A percentile compares a stretch with the other conserved stretches of the same genome.
Conservation (phyloP, 352 stramenopile species). For the Phytophthora pseudosyringae region DNA sequence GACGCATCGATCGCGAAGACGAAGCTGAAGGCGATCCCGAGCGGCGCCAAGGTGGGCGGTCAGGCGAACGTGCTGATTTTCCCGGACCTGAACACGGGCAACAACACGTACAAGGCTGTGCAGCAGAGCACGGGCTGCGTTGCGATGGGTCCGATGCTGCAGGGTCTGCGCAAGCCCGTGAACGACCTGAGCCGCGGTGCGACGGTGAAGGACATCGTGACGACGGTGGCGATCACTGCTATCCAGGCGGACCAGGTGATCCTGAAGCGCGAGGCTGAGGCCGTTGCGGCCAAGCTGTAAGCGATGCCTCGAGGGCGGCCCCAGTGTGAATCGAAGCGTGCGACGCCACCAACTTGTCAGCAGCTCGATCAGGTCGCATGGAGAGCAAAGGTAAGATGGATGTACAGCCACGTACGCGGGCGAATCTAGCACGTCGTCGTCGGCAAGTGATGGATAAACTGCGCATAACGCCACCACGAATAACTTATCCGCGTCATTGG, state of each 20-base stretch:
- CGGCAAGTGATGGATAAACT: conserved; percentile 25
- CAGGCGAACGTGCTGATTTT: conserved; percentile 89
- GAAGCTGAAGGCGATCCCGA: conserved; percentile 78
- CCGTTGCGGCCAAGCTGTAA: conserved; percentile 26
- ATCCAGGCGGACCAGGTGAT: conserved; percentile 85
- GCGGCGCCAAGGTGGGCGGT: conserved; percentile 70
- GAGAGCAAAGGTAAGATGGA: not conserved
- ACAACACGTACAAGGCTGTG: conserved; percentile 92
- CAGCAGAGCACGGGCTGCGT: conserved; percentile 81
- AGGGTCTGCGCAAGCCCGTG: conserved; percentile 88
- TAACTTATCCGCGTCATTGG: conserved; percentile 27
- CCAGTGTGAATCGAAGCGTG: conserved; percentile 12
- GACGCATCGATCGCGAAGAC: conserved; percentile 79
- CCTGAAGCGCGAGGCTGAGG: conserved; percentile 30
- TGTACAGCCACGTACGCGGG: conserved; percentile 3
- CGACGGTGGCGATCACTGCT: conserved; percentile 88
- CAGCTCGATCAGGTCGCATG: not conserved
- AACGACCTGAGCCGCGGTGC: conserved; percentile 90
- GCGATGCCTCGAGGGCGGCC: not conserved
- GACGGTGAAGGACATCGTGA: conserved; percentile 91
- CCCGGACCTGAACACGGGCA: conserved; percentile 88
- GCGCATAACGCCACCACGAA: conserved; percentile 27
- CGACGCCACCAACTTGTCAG: not conserved
- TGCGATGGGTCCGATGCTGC: conserved; percentile 89
- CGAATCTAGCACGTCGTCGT: conserved; percentile 28